Conservation (phyloP, 352 stramenopile genomes). For the Phytophthora melonis region DNA sequence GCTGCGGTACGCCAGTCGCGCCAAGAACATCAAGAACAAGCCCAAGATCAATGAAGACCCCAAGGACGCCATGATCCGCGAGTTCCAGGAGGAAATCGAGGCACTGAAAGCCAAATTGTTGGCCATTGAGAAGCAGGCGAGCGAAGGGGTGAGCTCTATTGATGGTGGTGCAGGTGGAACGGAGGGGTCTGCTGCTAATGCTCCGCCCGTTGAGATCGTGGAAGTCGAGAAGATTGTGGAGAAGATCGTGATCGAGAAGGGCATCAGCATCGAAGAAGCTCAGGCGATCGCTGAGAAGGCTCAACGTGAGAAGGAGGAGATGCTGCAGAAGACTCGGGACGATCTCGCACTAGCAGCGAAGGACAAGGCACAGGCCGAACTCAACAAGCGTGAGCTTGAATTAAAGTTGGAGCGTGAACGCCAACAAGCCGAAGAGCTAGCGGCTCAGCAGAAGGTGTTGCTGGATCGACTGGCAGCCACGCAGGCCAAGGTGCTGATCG, state of each 20-base stretch:
- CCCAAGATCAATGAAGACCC: constrained; percentile 98
- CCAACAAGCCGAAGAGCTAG: constrained; percentile 74
- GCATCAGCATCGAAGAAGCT: constrained; percentile 82
- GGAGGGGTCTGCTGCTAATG: neutral
- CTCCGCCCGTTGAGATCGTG: constrained; percentile 47
- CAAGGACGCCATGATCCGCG: constrained; percentile 97
- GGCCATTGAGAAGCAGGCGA: constrained; percentile 63
- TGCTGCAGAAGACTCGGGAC: constrained; percentile 73
- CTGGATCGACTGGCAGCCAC: constrained; percentile 91
- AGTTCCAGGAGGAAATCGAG: constrained; percentile 98
- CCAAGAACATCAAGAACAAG: constrained; percentile 99
- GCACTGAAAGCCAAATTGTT: constrained; percentile 89
- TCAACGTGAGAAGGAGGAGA: constrained; percentile 81
- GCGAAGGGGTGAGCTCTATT: constrained; percentile 21
- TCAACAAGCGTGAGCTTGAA: constrained; percentile 89
- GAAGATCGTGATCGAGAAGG: constrained; percentile 85
- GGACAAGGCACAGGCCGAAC: constrained; percentile 84
- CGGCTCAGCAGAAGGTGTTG: constrained; percentile 78
- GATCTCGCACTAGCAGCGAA: constrained; percentile 78
- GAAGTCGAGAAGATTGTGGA: constrained; percentile 90
- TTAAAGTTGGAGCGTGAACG: constrained; percentile 90
- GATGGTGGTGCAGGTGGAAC: constrained; percentile 10
- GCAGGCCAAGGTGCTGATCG: constrained; percentile 92
- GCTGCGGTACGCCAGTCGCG: constrained; percentile 96
- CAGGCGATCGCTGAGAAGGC: constrained; percentile 75